Base-by-base conservation (phyloP, 148 eudicot species). In the Fallopia convolvulus region DNA sequence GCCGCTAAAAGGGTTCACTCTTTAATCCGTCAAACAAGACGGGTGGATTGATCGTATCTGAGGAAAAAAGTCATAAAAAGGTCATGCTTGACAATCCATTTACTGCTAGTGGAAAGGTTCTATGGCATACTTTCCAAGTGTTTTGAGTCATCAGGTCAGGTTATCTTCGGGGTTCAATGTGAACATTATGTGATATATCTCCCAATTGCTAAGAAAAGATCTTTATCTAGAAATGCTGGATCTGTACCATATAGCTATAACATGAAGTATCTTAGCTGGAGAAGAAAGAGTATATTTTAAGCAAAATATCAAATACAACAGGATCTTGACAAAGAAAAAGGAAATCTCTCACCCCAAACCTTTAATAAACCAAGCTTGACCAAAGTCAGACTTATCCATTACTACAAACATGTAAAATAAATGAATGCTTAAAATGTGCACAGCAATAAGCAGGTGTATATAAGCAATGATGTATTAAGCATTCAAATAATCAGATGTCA, bases 231-330 rank as follows among this genome's bases (percentile, higher is more conserved):
- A 65, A 32, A 58, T 10, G 44, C 44, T 36, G 20, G 44, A 68
- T 33, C 36, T 23, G 72, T 2, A 39, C 72, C 10, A 13, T 33
- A 36, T 36, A 68, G 2, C 9, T 36, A 11, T 36, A 32, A 68
- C 14, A 68, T 68, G 20, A 68, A 68, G 46, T 36, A 33, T 68
- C 72, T 68, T 68, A 36, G 72, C 46, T 68, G 46, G 72, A 68
- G 44, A 68, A 39, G 46, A 17, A 68, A 15, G 72, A 68, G 42
- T 15, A 46, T 15, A 15, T 68, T 14, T 5, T 68, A 15, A 68
- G 18, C 20, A 68, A 68, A 68, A 68, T 36, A 66, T 30, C 0
- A 33, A 11, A 66, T 32, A 66, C 23, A 66, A 9, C 20, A 36
- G 44, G 41, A 8, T 1, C 3, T 68, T 68, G 6, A 33, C 8